Evolutionary conservation across 2,329 filamentous ascomycete species (phyloP), one percentile per base, ranked within the genome.

Genomic region (Westerdykella sp.): DNA sequence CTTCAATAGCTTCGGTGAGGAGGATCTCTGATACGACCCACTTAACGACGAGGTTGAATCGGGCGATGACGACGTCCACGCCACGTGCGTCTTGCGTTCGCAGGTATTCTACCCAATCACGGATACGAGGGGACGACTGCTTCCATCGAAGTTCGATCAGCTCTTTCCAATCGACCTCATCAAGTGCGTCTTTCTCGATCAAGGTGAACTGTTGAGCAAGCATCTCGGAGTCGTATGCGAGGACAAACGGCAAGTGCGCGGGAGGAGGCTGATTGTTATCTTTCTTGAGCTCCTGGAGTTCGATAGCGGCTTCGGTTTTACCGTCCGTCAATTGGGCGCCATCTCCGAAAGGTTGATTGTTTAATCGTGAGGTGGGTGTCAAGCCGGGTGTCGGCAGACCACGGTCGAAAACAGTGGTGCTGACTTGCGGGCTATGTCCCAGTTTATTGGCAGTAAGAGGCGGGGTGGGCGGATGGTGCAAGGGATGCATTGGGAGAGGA

Each of bases 161-260:
- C 54, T 93, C 87, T 61, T 85, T 88, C 87, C 87, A 93, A 67
- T 91, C 86, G 49, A 93, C 85, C 63, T 91, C 87, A 53, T 88
- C 86, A 16, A 93, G 72, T 1, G 86, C 87, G 60, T 91, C 87
- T 63, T 91, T 90, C 59, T 93, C 87, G 37, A 93, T 87, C 28
- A 93, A 75, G 0, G 86, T 91, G 53, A 93, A 87, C 55, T 93
- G 87, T 63, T 90, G 84, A 2, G 87, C 87, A 21, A 93, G 74
- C 3, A 84, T 72, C 53, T 87, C 81, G 5, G 87, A 88, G 56
- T 89, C 85, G 54, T 89, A 90, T 0, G 85, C 85, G 18, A 93
- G 73, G 43, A 89, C 83, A 63, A 93, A 93, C 0, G 87, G 87
- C 30, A 91, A 67, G 63, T 93, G 87, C 4, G 75, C 48, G 47